Percentiles rank a stretch among this genome's conserved stretches.
These are phyloP conservation scores for Triticum urartu DNA, from an alignment of 176 grass and related monocot species.

Conservation along the genomic window DNA sequence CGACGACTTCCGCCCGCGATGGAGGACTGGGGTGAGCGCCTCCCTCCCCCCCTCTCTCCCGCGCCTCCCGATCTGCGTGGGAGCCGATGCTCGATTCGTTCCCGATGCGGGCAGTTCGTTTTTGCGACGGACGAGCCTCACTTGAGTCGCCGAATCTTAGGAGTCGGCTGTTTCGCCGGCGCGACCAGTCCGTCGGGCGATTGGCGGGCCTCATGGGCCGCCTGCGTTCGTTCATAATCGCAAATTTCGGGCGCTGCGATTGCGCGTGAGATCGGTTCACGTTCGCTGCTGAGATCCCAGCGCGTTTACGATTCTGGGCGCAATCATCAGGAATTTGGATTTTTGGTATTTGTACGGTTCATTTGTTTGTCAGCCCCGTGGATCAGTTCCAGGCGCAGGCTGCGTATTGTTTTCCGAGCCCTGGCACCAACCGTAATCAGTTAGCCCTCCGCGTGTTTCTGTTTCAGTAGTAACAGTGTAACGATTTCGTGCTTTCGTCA, in stretches of 20 bases:
- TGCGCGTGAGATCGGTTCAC: not conserved
- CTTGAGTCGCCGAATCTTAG: not conserved
- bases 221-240: no score
- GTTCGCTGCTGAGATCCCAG: not conserved
- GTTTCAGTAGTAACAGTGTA: not conserved
- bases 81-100: not conserved
- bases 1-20: constrained; percentile 4
- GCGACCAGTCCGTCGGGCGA: not conserved
- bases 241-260: not conserved
- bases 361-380: not conserved
- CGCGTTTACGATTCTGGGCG: no score
- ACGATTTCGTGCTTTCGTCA: not conserved
- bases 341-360: not conserved
- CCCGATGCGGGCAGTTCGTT: not conserved
- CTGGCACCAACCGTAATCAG: not conserved
- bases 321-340: not conserved
- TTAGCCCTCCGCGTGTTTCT: not conserved
- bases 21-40: constrained; percentile 58
- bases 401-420: not conserved
- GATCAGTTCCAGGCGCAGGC: fast-evolving
- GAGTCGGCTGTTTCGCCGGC: not conserved
- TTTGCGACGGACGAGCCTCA: no score
- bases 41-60: not conserved
- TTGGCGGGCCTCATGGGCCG: not conserved
- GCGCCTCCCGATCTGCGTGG: not conserved